Conservation (phyloP, 176 grass and related monocot genomes). For the Aechmea fasciata region DNA sequence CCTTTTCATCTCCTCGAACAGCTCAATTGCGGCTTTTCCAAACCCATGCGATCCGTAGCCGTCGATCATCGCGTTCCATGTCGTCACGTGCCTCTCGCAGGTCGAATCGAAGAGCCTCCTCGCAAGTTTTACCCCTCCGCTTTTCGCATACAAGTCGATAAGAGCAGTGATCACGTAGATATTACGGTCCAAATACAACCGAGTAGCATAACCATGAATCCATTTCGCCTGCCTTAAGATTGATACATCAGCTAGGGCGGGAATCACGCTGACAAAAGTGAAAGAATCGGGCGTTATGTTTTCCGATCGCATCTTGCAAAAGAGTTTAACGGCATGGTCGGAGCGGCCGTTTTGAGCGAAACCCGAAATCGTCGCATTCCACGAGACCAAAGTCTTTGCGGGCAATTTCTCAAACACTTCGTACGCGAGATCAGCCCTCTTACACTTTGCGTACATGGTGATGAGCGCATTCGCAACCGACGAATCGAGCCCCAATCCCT, state of each 20-base stretch:
- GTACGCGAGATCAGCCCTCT: constrained; percentile 35
- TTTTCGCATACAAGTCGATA: constrained; percentile 49
- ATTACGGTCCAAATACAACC: constrained; percentile 29
- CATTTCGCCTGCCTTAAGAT: constrained; percentile 52
- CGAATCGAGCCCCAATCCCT: constrained; percentile 28
- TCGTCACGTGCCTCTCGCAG: constrained; percentile 44
- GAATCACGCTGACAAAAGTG: constrained; percentile 54
- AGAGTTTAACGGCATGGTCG: constrained; percentile 36
- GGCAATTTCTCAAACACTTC: constrained; percentile 31
- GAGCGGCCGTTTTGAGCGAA: constrained; percentile 34
- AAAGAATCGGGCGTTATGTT: constrained; percentile 52
- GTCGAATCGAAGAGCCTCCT: constrained; percentile 44
- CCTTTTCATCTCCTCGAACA: constrained; percentile 59
- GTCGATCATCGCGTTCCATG: constrained; percentile 65
- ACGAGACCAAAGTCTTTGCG: constrained; percentile 34
- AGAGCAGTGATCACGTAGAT: constrained; percentile 48
- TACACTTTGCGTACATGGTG: constrained; percentile 49
- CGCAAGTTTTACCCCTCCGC: constrained; percentile 27
- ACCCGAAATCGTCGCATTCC: constrained; percentile 62
- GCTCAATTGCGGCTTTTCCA: constrained; percentile 32
- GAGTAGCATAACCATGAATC: constrained; percentile 53
- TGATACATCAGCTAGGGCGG: constrained; percentile 38
- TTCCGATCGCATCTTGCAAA: constrained; percentile 40
- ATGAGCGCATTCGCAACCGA: constrained; percentile 45
- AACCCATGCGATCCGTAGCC: constrained; percentile 58